Evolutionary conservation across 164 flowering plant genomes (phyloP).

Genomic region (Cinnamomum chago): DNA sequence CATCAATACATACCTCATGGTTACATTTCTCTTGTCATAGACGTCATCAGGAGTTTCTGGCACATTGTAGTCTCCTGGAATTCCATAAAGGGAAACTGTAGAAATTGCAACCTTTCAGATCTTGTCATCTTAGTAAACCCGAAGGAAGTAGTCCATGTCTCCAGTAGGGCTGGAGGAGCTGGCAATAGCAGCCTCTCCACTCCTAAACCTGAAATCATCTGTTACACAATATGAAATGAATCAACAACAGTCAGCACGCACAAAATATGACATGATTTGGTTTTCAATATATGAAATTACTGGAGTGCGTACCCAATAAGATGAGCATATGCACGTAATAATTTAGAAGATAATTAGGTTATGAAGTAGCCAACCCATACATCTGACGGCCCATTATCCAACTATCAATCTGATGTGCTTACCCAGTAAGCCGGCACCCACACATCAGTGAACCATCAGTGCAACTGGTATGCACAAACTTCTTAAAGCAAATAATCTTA

Average conservation of each 20-base stretch:
- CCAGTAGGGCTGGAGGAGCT: constrained; percentile 49
- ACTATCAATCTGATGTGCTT: too few relatives aligned
- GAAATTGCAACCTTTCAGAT: constrained; percentile 49
- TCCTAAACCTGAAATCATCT: constrained; percentile 67
- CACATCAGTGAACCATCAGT: too few relatives aligned
- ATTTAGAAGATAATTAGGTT: too few relatives aligned
- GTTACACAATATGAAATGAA: constrained; percentile 12
- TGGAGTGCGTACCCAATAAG: too few relatives aligned
- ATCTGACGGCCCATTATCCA: too few relatives aligned
- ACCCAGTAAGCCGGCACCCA: too few relatives aligned
- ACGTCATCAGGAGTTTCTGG: constrained; percentile 48
- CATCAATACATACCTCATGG: constrained; percentile 28
- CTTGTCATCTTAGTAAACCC: constrained; percentile 60
- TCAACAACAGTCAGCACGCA: neutral
- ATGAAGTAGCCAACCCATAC: too few relatives aligned
- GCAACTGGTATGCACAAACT: too few relatives aligned
- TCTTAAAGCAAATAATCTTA: too few relatives aligned
- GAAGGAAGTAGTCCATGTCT: constrained; percentile 74
- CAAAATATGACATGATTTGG: too few relatives aligned
- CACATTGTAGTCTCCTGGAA: constrained; percentile 75
- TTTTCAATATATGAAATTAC: too few relatives aligned
- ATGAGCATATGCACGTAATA: too few relatives aligned
- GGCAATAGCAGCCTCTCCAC: constrained; percentile 80
- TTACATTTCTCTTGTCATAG: constrained; percentile 14
- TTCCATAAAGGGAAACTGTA: constrained; percentile 54